Percentiles rank a stretch among this genome's conserved stretches.
phyloP scores from a whole-genome alignment of 176 grass and related monocot genomes.

The Eragrostis curvula region DNA sequence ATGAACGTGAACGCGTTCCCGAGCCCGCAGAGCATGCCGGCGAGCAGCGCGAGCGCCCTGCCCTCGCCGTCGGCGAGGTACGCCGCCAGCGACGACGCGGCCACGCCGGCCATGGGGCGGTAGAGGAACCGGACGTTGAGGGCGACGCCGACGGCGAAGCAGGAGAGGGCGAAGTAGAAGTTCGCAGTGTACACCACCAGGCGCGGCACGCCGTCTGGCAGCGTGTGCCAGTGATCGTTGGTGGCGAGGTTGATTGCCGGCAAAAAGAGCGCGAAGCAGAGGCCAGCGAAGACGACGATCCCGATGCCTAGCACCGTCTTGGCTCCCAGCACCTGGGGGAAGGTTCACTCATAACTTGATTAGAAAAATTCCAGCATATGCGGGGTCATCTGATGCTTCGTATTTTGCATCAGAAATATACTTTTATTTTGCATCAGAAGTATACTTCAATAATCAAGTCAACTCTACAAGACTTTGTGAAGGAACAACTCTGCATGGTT shows the following conservation, averaged over 20 bases:
- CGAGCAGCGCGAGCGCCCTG: constrained; percentile 55
- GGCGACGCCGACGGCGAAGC: constrained; percentile 56
- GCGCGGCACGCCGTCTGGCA: constrained; percentile 62
- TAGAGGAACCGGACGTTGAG: constrained; percentile 84
- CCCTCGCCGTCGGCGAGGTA: constrained; percentile 58
- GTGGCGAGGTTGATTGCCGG: constrained; percentile 92
- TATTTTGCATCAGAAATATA: too few relatives aligned
- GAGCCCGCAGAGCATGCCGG: constrained; percentile 74
- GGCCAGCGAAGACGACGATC: constrained; percentile 78
- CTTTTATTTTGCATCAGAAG: too few relatives aligned
- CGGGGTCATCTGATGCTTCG: too few relatives aligned
- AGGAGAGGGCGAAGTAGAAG: constrained; percentile 95
- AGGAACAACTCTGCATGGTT: too few relatives aligned
- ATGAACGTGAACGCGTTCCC: constrained; percentile 95
- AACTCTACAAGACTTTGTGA: too few relatives aligned
- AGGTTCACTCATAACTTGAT: too few relatives aligned
- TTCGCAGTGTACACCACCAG: constrained; percentile 86
- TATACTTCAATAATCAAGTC: too few relatives aligned
- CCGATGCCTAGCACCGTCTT: constrained; percentile 58
- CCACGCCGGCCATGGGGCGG: constrained; percentile 74
- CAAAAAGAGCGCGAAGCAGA: constrained; percentile 88
- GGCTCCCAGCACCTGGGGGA: constrained; percentile 49
- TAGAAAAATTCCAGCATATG: too few relatives aligned
- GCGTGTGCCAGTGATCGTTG: constrained; percentile 78
- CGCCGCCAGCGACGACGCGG: constrained; percentile 55